A percentile compares a stretch with the other conserved stretches of the same genome.
Conservation (phyloP, 495 filamentous ascomycete species). For the Melanomma pulvis-pyrius region DNA sequence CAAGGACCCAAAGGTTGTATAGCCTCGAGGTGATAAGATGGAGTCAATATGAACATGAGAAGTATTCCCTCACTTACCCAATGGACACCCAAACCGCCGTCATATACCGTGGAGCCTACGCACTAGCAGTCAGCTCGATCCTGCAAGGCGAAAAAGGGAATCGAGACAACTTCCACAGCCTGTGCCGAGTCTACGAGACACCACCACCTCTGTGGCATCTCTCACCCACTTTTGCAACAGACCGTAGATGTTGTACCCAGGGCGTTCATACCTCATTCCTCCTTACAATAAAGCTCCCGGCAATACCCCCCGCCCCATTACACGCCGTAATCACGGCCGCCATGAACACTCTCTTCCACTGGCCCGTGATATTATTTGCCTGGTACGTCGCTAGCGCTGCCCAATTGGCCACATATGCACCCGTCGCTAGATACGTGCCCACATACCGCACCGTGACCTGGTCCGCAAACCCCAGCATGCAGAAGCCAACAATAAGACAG, state of each 20-base stretch:
- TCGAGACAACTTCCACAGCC: too few relatives aligned
- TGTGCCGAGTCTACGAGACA: too few relatives aligned
- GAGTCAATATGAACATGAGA: neutral
- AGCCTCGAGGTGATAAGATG: too few relatives aligned
- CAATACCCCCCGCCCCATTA: conserved; percentile 76
- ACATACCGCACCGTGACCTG: conserved; percentile 73
- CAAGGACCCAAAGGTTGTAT: too few relatives aligned
- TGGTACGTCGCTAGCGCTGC: conserved; percentile 62
- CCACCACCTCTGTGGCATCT: too few relatives aligned
- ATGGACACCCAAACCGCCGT: conserved; percentile 76
- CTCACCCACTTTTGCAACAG: too few relatives aligned
- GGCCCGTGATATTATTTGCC: conserved; percentile 44
- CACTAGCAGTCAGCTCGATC: too few relatives aligned
- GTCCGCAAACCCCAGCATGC: conserved; percentile 70
- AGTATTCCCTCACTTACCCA: conserved; percentile 49
- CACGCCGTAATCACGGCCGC: conserved; percentile 69
- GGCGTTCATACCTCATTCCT: too few relatives aligned
- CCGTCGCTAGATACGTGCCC: conserved; percentile 74
- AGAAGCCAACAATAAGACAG: conserved; percentile 70
- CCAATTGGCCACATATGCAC: conserved; percentile 80
- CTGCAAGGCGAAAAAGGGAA: too few relatives aligned
- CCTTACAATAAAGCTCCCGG: conserved; percentile 73
- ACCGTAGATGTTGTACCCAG: too few relatives aligned
- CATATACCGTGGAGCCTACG: conserved; percentile 68
- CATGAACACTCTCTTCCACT: conserved; percentile 77